Conservation (phyloP, 1,284 basidiomycete genomes). For the Pyrrhoderma noxium region DNA sequence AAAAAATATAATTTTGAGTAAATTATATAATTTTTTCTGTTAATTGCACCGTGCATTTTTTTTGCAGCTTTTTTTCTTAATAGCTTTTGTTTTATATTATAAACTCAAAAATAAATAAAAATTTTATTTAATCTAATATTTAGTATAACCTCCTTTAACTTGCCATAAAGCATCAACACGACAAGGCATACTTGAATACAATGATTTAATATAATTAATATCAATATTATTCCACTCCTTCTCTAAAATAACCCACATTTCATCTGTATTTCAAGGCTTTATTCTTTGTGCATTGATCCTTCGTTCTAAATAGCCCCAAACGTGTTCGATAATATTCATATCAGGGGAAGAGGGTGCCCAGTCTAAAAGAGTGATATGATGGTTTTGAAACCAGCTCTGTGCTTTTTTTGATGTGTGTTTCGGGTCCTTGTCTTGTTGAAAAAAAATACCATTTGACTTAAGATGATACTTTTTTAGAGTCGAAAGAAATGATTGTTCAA, state of each 20-base stretch:
- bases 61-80: neutral
- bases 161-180: constrained; percentile 20
- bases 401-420: constrained; percentile 18
- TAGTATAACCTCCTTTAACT: constrained; percentile 22
- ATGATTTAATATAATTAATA: constrained; percentile 16
- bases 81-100: neutral
- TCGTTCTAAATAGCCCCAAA: constrained; percentile 29
- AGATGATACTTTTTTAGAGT: constrained; percentile 23
- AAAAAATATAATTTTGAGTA: neutral
- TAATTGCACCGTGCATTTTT: neutral
- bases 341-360: constrained; percentile 33
- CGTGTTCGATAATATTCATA: constrained; percentile 33
- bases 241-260: constrained; percentile 26
- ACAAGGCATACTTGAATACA: constrained; percentile 21
- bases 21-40: neutral
- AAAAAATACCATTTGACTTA: constrained; percentile 18
- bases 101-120: neutral
- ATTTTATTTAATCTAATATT: constrained; percentile 19
- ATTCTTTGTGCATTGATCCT: constrained; percentile 17
- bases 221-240: constrained; percentile 22
- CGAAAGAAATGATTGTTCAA: constrained; percentile 24
- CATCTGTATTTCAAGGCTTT: constrained; percentile 22
- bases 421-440: constrained; percentile 32
- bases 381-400: constrained; percentile 27
- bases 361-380: constrained; percentile 25